A percentile compares a stretch with the other conserved stretches of the same genome.
Conservation (phyloP, 108 stramenopile genomes). For the Mediolabrus comicus region DNA sequence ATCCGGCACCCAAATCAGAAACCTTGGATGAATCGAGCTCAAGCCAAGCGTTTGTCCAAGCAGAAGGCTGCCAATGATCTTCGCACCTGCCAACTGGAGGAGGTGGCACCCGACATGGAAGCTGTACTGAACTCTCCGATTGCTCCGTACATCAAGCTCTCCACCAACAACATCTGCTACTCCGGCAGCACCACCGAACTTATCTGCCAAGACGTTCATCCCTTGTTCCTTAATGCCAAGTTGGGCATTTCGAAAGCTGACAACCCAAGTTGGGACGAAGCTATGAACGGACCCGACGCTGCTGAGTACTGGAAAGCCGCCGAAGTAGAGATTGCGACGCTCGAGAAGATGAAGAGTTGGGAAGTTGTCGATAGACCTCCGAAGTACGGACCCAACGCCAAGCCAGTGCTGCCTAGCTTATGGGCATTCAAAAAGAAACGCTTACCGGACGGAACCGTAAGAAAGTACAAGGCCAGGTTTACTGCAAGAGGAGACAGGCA, state of each 20-base stretch:
- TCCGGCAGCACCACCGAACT: neutral
- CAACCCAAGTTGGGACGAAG: constrained; percentile 37
- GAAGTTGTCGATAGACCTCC: constrained; percentile 5
- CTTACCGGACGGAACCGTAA: constrained; percentile 11
- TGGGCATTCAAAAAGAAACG: constrained; percentile 46
- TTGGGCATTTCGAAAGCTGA: constrained; percentile 2
- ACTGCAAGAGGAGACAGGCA: constrained; percentile 47
- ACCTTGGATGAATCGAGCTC: neutral
- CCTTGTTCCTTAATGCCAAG: neutral
- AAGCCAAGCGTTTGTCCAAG: neutral
- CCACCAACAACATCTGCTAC: neutral
- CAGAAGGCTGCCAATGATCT: neutral
- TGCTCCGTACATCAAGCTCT: neutral
- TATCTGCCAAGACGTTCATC: neutral
- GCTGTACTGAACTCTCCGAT: neutral
- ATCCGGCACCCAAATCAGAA: neutral
- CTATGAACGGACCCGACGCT: constrained; percentile 40
- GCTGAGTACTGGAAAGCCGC: constrained; percentile 34
- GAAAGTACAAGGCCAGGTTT: constrained; percentile 40
- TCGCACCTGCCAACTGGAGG: neutral
- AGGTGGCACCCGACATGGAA: neutral
- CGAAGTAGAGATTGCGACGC: constrained; percentile 25
- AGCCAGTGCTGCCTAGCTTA: constrained; percentile 8
- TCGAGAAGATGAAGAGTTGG: constrained; percentile 26
- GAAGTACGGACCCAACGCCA: neutral